Evolutionary conservation across 176 grass and related monocot species (phyloP).

Genomic region (Aechmea fasciata): DNA sequence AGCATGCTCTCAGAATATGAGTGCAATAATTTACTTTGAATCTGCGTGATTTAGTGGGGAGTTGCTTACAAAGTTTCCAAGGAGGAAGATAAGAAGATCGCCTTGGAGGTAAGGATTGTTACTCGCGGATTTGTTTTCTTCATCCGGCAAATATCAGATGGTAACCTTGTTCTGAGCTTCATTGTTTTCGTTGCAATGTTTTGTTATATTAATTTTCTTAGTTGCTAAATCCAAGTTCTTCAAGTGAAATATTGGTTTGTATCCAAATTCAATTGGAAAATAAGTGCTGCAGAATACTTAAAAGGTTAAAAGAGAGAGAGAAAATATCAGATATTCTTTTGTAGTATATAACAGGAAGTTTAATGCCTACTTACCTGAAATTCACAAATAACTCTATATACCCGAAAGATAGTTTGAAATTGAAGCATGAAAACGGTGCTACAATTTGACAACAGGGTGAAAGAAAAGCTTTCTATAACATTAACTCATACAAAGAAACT

Average conservation of each 20-base stretch:
- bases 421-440: not conserved
- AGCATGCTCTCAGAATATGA: not conserved
- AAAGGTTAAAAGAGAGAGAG: too few species aligned
- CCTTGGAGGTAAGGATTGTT: conserved; percentile 44
- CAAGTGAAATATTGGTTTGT: too few species aligned
- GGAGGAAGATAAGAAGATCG: conserved; percentile 66
- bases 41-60: conserved; percentile 56
- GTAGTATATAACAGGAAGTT: conserved; percentile 3
- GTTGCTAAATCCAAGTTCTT: too few species aligned
- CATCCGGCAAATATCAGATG: not conserved
- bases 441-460: too few species aligned
- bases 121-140: not conserved
- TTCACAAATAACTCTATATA: not conserved
- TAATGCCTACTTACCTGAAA: conserved; percentile 2
- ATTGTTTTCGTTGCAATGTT: conserved; percentile 16
- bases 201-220: too few species aligned
- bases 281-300: too few species aligned
- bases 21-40: not conserved
- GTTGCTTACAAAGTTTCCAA: conserved; percentile 66
- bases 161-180: not conserved
- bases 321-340: not conserved
- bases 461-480: too few species aligned
- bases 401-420: conserved; percentile 26
- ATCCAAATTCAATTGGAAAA: too few species aligned
- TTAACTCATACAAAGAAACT: too few species aligned